Conservation (phyloP, 225 moss, liverwort and hornwort species). For the Marchantia polymorpha region DNA sequence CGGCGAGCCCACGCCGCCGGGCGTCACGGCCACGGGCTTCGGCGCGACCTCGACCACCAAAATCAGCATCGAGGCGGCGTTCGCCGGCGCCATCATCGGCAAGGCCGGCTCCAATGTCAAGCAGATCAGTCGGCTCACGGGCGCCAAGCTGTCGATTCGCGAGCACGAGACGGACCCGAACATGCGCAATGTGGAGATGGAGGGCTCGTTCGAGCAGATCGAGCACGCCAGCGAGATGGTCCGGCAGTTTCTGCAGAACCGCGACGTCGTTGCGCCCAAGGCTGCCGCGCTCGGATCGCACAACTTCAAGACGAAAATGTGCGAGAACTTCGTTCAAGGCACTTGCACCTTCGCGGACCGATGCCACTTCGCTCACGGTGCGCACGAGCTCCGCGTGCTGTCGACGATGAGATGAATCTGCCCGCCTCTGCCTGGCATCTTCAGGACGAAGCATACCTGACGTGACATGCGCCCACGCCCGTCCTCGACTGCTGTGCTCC, state of each 20-base stretch:
- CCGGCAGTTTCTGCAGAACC: constrained; percentile 68
- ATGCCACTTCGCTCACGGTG: constrained; percentile 57
- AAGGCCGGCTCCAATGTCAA: constrained; percentile 95
- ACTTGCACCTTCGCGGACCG: constrained; percentile 59
- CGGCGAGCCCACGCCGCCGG: constrained; percentile 92
- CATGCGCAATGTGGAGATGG: constrained; percentile 98
- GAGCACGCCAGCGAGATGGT: constrained; percentile 92
- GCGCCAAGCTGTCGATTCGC: constrained; percentile 81
- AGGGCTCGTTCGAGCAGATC: constrained; percentile 84
- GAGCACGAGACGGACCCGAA: constrained; percentile 83
- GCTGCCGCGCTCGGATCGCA: constrained; percentile 50
- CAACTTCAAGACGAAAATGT: constrained; percentile 62
- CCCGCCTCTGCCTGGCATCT: neutral
- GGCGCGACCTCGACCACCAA: constrained; percentile 68
- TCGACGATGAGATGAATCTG: constrained; percentile 45
- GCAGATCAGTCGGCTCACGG: constrained; percentile 90
- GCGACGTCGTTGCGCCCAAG: constrained; percentile 48
- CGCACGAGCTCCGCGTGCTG: constrained; percentile 46
- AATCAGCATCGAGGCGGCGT: constrained; percentile 90
- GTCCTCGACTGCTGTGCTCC: neutral
- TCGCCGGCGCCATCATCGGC: constrained; percentile 88
- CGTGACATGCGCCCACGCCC: neutral
- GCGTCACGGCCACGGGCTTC: constrained; percentile 57
- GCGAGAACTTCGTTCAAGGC: constrained; percentile 56
- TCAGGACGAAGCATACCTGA: neutral